Conservation (phyloP, 73 alveolate species). For the Uronychia setigera region DNA sequence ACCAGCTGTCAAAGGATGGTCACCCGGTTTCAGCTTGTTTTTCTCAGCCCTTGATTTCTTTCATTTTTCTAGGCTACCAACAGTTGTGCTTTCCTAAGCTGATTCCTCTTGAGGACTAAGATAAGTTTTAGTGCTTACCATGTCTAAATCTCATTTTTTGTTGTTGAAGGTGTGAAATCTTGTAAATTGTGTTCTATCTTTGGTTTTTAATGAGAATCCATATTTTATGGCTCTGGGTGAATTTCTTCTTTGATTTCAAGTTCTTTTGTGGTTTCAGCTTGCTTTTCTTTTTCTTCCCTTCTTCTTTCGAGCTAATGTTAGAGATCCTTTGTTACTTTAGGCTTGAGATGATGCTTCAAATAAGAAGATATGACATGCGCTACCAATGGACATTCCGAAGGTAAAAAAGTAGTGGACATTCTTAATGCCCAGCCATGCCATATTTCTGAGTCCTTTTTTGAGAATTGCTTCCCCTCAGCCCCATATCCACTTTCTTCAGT, state of each 20-base stretch:
- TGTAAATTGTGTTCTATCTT: too few species aligned
- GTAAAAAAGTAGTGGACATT: slow-evolving; percentile 22
- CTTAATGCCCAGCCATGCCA: slow-evolving; percentile 55
- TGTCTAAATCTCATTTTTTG: too few species aligned
- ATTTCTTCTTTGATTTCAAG: too few species aligned
- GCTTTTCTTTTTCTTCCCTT: background rate
- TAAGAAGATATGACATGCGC: slow-evolving; percentile 30
- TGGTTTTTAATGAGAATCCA: too few species aligned
- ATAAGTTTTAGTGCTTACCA: too few species aligned
- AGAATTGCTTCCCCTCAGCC: slow-evolving; percentile 6
- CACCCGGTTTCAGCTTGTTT: background rate
- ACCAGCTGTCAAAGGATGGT: too few species aligned
- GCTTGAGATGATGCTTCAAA: slow-evolving; percentile 32
- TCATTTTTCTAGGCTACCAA: background rate
- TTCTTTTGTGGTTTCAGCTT: too few species aligned
- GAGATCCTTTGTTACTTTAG: background rate
- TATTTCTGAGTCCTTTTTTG: slow-evolving; percentile 45
- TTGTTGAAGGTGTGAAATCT: too few species aligned
- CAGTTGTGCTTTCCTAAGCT: too few species aligned
- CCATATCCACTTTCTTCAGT: background rate
- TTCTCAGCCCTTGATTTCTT: background rate
- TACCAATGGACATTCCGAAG: slow-evolving; percentile 44
- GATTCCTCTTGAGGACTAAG: too few species aligned
- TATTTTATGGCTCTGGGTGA: too few species aligned
- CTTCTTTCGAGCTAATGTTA: background rate